Evolutionary conservation across 2,329 filamentous ascomycete genomes (phyloP).

Genomic region (Leptodontidium sp.): DNA sequence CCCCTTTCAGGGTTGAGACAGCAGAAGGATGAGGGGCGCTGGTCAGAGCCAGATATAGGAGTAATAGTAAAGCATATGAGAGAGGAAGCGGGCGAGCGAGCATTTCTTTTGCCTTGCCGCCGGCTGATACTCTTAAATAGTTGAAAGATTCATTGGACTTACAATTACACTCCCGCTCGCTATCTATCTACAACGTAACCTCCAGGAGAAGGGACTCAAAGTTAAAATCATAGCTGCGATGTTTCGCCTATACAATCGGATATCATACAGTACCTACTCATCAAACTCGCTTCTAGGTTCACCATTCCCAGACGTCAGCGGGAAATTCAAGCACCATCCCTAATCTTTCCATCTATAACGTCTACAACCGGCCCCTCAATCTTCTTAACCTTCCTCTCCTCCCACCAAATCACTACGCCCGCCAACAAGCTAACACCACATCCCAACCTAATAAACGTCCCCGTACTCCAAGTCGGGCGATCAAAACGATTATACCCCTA

Average conservation of each 20-base stretch:
- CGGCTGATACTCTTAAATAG: not conserved
- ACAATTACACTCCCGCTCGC: not conserved
- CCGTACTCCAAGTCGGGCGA: constrained; percentile 32
- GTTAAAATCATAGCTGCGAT: not conserved
- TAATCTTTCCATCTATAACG: not conserved
- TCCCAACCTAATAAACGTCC: constrained; percentile 31
- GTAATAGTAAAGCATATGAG: not conserved
- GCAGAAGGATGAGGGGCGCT: not conserved
- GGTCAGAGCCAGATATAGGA: no score
- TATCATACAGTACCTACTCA: no score
- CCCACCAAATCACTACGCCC: constrained; percentile 35
- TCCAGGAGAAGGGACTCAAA: not conserved
- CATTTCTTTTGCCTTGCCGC: not conserved
- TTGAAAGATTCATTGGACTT: not conserved
- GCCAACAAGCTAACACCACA: constrained; percentile 33
- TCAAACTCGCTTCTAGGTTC: no score
- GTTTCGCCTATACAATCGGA: not conserved
- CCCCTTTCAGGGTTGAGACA: not conserved
- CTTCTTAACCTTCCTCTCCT: constrained; percentile 34
- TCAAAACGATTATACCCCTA: constrained; percentile 34
- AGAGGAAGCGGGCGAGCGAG: not conserved
- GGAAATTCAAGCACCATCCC: not conserved
- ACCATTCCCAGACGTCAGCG: not conserved
- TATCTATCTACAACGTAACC: not conserved
- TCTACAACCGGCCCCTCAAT: constrained; percentile 32